Base-by-base conservation (phyloP, 306 rosid species). In the Oemleria cerasiformis region DNA sequence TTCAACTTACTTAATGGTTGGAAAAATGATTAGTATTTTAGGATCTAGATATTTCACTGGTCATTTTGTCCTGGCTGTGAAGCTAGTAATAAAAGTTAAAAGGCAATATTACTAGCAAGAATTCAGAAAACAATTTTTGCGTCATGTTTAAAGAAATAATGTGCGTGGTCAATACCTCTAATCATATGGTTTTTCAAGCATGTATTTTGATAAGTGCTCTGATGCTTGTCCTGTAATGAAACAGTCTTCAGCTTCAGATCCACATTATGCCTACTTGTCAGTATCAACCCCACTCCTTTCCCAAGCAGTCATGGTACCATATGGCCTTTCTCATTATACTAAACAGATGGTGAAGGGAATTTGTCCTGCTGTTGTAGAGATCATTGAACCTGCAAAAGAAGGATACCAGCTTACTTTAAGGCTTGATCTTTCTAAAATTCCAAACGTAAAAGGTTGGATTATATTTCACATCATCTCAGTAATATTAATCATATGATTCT, bases 391-490 rank as follows among this genome's bases (percentile, higher is more conserved):
- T 72, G 68, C 92, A 67, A 87, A 57, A 77, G 85, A 83, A 79
- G 96, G 97, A 76, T 87, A 77, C 81, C 91, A 84, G 63, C 88
- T 91, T 51, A 91, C 97, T 71, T 76, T 91, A 9, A 80, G 75
- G 76, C 86, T 94, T 67, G 72, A 86, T 72, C 82, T 91, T 40
- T 40, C 84, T 20, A 84, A 76, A 73, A 89, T 91, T 73, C 82
- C 87, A 4, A 71, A 4, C 36, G 71, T 59, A 63, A 89, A 87
- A 82, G 99, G 99, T 94, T 51, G 59, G 72, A 14, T 62, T 30
- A 63, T 54, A 60, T 72, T 63, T 55, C 71, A 71, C 43, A 34
- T 75, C 13, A 20, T 41, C 25, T 51, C 40, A 34, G 19, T 44
- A 17, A 19, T 17, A 17, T 9, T 38, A 13, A 12, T 44, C 62